Conservation (phyloP, 2,329 filamentous ascomycete genomes). For the Xylaria sp. region DNA sequence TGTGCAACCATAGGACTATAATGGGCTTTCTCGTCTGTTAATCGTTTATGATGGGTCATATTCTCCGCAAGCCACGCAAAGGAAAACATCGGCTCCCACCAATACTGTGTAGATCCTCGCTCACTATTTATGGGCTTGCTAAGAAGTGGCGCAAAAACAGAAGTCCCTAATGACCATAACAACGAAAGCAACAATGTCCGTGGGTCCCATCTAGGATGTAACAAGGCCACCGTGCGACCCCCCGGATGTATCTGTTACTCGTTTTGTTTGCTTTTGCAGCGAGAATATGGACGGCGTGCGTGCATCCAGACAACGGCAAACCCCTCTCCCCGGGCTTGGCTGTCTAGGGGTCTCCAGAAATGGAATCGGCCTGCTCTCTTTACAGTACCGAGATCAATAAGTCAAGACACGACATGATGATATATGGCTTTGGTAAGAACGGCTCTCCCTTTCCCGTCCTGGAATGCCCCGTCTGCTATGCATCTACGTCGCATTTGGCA, state of each 20-base stretch:
- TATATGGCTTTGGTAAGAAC: slow-evolving; percentile 22
- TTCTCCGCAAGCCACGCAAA: slow-evolving; percentile 12
- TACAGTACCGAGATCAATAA: slow-evolving; percentile 10
- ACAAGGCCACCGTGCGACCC: slow-evolving; percentile 38
- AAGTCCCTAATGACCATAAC: slow-evolving; percentile 26
- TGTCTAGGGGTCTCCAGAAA: slow-evolving; percentile 18
- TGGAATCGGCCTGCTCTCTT: slow-evolving; percentile 9
- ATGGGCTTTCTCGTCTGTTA: not conserved
- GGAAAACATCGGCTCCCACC: not conserved
- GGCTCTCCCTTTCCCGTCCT: slow-evolving; percentile 22
- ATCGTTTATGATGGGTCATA: slow-evolving; percentile 16
- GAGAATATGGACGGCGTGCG: slow-evolving; percentile 19
- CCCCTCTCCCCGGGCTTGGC: slow-evolving; percentile 18
- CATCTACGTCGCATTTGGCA: slow-evolving; percentile 23
- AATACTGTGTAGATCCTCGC: slow-evolving; percentile 10
- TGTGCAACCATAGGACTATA: slow-evolving; percentile 15
- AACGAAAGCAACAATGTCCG: slow-evolving; percentile 17
- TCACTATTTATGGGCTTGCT: slow-evolving; percentile 1
- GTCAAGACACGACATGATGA: slow-evolving; percentile 14
- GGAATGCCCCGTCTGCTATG: slow-evolving; percentile 21
- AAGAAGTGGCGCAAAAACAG: slow-evolving; percentile 30
- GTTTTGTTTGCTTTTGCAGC: slow-evolving; percentile 30
- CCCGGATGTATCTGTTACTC: slow-evolving; percentile 14
- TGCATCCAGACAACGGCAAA: slow-evolving; percentile 22
- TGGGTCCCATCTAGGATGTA: slow-evolving; percentile 32